Evolutionary conservation across 805 yeast genomes (phyloP), one percentile per base, ranked within the genome.

Genomic region (Zygoascus flipseniorum): DNA sequence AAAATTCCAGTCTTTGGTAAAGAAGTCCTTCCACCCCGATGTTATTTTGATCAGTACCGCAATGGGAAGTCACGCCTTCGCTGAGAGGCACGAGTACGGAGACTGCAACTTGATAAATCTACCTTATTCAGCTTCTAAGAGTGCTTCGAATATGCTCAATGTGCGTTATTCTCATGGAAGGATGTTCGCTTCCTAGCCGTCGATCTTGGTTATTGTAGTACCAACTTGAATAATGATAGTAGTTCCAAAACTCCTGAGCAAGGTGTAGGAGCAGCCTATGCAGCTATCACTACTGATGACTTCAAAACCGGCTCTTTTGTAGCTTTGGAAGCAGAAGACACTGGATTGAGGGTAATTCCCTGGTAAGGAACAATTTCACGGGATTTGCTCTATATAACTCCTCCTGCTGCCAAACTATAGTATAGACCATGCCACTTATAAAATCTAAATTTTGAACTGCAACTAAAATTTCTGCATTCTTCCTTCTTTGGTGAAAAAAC

Each of bases 241-340:
- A 19, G 49, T 14, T 3, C 41, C 19, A 46, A 46, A 20, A 31
- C 49, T 9, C 49, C 49, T 31, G 31, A 31, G 13, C 42, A 46
- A 16, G 49, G 49, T 3, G 19, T 31, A 9, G 16, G 16, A 18
- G 49, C 49, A n/a, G 49, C 49, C 5, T 46, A 31, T 31, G 9
- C 20, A 11, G 49, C 42, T 11, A 19, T 46, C 18, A 46, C 49
- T 10, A 46, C 49, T n/a, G 49, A 46, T 31, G 41, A 46, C 6
- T 46, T 20, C 31, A 19, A 18, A 19, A 13, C 18, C 5, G 49
- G 49, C 3, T 16, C 23, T 11, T 46, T 46, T 31, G 23, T 46
- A 11, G 5, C 16, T 6, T 10, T 8, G 8, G 49, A 31, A 39
- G 41, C 5, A 16, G 41, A 31, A 2, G 39, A 31, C 14, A 26